Evolutionary conservation across 1,139 yeast species (phyloP), one percentile per base, ranked within the genome.

Genomic region (Sugiyamaella paludigena): DNA sequence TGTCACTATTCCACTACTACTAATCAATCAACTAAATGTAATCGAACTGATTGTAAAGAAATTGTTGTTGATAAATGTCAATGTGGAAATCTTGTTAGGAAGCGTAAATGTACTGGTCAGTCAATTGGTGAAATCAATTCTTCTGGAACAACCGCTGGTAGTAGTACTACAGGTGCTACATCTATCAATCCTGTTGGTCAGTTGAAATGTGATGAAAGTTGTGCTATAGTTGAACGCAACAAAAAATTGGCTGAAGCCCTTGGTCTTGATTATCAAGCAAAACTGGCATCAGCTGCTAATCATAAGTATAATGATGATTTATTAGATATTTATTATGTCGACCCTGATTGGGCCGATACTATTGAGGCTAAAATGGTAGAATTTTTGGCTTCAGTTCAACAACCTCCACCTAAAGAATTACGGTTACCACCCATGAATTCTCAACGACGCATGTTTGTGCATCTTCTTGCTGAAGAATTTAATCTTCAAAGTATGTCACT

Each of bases 361-460:
- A 77, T 86, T 40, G 95, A 87, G 65, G 59, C 62, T 1, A 68
- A 74, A 27, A 65, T 87, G 40, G 67, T 74, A 15, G 67, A 72
- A 7, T 79, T 87, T 52, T 72, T 83, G 38, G 69, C 71, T 27
- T 66, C 45, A n/a, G 27, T 38, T n/a, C 66, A 58, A 42, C 56
- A 58, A 33, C 58, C 68, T 1, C 62, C 62, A 15, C 66, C 68
- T 45, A 65, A 68, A 27, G 65, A 76, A 0, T 69, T 78, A 55
- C 82, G 81, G 62, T 87, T 89, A 67, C 81, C 83, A 16, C 83
- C 91, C 12, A 87, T 89, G 95, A 73, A 71, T 45, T 64, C 74
- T 8, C 77, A 81, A 7, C 92, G 87, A 63, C 74, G 96, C 43
- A 74, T 73, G 56, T 87, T 87, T 62, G 69, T 89, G 15, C 92